A percentile compares a stretch with the other conserved stretches of the same genome.
phyloP scores from a whole-genome alignment of 805 yeast species.

The Candida dendrica region DNA sequence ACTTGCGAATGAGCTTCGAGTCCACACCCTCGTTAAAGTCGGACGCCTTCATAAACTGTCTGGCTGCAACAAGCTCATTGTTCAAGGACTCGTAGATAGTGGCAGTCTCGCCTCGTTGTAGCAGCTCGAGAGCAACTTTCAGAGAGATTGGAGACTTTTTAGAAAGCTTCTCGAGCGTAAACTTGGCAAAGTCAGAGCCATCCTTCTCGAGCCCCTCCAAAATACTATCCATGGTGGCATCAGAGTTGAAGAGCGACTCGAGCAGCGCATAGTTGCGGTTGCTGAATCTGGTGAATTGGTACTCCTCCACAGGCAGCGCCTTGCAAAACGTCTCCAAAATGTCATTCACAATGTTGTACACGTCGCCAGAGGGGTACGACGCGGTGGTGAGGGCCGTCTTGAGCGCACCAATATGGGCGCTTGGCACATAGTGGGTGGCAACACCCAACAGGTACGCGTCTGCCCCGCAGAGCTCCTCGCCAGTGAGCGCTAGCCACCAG shows the following conservation, averaged over 20 bases:
- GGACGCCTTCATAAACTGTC: constrained; percentile 58
- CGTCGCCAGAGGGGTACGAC: constrained; percentile 21
- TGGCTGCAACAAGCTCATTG: constrained; percentile 70
- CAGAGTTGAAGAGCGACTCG: constrained; percentile 57
- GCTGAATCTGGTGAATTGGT: constrained; percentile 46
- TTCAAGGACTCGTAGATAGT: constrained; percentile 61
- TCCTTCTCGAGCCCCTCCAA: constrained; percentile 40
- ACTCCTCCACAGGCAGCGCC: constrained; percentile 54
- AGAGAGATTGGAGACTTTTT: constrained; percentile 75
- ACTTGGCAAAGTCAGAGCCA: constrained; percentile 59
- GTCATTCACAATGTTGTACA: constrained; percentile 45
- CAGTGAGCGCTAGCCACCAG: constrained; percentile 79
- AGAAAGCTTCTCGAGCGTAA: constrained; percentile 47
- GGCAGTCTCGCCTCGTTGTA: constrained; percentile 52
- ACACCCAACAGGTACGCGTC: constrained; percentile 81
- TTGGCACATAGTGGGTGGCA: constrained; percentile 84
- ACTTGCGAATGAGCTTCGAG: constrained; percentile 55
- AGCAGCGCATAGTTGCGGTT: constrained; percentile 53
- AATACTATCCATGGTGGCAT: constrained; percentile 38
- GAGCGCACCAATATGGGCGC: constrained; percentile 54
- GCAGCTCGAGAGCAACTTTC: constrained; percentile 60
- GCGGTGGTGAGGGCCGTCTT: constrained; percentile 51
- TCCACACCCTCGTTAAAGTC: constrained; percentile 69
- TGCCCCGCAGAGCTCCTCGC: constrained; percentile 65
- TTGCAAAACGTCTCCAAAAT: constrained; percentile 76